Conservation (phyloP, 2,329 filamentous ascomycete species). For the Pseudomassariella vexata region DNA sequence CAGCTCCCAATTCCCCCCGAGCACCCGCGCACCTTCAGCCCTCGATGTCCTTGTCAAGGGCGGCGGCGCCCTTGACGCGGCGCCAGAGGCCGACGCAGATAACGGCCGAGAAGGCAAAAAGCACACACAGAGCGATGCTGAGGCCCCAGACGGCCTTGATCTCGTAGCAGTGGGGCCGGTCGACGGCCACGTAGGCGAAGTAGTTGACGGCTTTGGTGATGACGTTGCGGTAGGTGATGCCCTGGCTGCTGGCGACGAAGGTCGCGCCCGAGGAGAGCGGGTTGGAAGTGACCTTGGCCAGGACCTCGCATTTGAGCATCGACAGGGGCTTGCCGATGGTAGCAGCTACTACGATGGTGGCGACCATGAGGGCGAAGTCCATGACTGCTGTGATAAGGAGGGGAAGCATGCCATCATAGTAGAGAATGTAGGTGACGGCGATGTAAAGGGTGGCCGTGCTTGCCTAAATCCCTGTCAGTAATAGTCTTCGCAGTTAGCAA, state of each 20-base stretch:
- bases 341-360: conserved; percentile 70
- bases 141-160: conserved; percentile 86
- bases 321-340: conserved; percentile 76
- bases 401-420: conserved; percentile 69
- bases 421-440: conserved; percentile 74
- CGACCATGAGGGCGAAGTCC: conserved; percentile 67
- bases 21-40: conserved; percentile 43
- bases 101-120: conserved; percentile 60
- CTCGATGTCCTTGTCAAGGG: conserved; percentile 42
- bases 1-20: conserved; percentile 13
- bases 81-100: conserved; percentile 58
- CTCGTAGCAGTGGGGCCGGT: conserved; percentile 67
- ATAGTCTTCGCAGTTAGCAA: background rate
- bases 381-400: conserved; percentile 62
- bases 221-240: conserved; percentile 15
- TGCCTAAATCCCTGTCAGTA: conserved; percentile 46
- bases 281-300: conserved; percentile 36
- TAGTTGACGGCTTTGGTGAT: conserved; percentile 28
- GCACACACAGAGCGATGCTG: conserved; percentile 68
- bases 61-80: conserved; percentile 39
- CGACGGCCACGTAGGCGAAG: conserved; percentile 43
- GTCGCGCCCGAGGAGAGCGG: conserved; percentile 19
- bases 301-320: conserved; percentile 63
- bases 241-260: conserved; percentile 14
- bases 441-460: conserved; percentile 76